phyloP scores from a whole-genome alignment of 805 yeast species.

The Candida coleopterorum region DNA sequence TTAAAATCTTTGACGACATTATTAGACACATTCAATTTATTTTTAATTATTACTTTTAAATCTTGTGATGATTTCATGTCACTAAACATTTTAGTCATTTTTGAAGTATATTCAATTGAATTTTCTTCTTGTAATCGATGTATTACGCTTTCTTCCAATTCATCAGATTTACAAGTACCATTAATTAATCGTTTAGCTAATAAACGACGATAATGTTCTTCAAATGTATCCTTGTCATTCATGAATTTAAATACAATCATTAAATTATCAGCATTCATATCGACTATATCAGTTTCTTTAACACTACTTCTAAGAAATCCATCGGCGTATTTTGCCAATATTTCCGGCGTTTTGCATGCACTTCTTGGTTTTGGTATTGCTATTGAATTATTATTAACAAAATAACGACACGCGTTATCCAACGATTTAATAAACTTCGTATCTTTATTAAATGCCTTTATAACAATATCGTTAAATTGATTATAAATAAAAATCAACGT shows the following conservation, averaged over 20 bases:
- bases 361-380: conserved; percentile 63
- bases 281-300: conserved; percentile 63
- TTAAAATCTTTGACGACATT: conserved; percentile 47
- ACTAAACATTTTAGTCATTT: conserved; percentile 92
- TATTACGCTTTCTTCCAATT: conserved; percentile 78
- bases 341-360: conserved; percentile 82
- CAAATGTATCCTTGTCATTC: conserved; percentile 93
- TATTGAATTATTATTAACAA: conserved; percentile 76
- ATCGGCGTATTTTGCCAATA: conserved; percentile 86
- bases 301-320: conserved; percentile 71
- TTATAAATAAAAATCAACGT: conserved; percentile 66
- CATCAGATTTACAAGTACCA: conserved; percentile 80
- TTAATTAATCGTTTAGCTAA: conserved; percentile 86
- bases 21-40: conserved; percentile 14
- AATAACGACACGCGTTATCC: conserved; percentile 82
- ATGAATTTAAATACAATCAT: conserved; percentile 84
- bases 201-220: conserved; percentile 83
- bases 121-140: conserved; percentile 85
- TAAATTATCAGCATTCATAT: conserved; percentile 77
- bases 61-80: conserved; percentile 85
- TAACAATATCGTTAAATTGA: conserved; percentile 62
- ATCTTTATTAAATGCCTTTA: conserved; percentile 63
- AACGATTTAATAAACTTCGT: conserved; percentile 79
- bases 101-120: conserved; percentile 87
- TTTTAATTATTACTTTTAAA: conserved; percentile 50